These are phyloP conservation scores for Schwanniomyces occidentalis DNA, from an alignment of 805 yeast species.

Conservation along the genomic window DNA sequence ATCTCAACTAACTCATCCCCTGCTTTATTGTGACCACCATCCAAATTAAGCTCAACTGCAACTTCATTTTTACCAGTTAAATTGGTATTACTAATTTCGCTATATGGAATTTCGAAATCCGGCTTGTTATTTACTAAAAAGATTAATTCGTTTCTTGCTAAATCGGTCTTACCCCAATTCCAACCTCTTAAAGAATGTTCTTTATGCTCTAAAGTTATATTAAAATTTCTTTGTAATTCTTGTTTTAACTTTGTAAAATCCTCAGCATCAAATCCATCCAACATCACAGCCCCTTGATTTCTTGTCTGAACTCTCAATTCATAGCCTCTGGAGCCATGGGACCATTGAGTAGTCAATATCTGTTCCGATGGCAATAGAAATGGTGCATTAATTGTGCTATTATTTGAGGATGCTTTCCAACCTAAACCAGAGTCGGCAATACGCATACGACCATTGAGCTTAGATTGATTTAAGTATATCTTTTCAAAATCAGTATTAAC, in stretches of 20 bases:
- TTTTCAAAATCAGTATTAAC: conserved; percentile 80
- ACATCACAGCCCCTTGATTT: conserved; percentile 77
- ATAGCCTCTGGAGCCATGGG: conserved; percentile 89
- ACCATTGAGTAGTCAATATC: conserved; percentile 80
- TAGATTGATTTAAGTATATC: conserved; percentile 86
- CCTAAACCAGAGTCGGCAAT: conserved; percentile 97
- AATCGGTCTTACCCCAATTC: conserved; percentile 97
- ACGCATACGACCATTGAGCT: conserved; percentile 83
- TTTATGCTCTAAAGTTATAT: conserved; percentile 68
- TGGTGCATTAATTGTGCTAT: conserved; percentile 54
- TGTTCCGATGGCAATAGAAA: conserved; percentile 87
- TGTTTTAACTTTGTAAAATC: conserved; percentile 80
- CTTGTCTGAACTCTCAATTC: conserved; percentile 89
- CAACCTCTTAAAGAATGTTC: conserved; percentile 97
- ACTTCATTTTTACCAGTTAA: conserved; percentile 92
- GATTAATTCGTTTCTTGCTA: conserved; percentile 87
- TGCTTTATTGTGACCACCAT: conserved; percentile 59
- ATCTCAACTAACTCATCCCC: conserved; percentile 97
- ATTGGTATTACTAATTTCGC: conserved; percentile 78
- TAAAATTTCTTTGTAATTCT: conserved; percentile 78
- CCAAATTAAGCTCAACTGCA: conserved; percentile 77
- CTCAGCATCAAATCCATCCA: conserved; percentile 90
- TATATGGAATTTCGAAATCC: conserved; percentile 85
- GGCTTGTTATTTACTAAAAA: conserved; percentile 88
- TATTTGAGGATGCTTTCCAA: conserved; percentile 75